Evolutionary conservation across 768 basidiomycete species (phyloP), one percentile per base, ranked within the genome.

Genomic region (Nevesoporus exiguus): DNA sequence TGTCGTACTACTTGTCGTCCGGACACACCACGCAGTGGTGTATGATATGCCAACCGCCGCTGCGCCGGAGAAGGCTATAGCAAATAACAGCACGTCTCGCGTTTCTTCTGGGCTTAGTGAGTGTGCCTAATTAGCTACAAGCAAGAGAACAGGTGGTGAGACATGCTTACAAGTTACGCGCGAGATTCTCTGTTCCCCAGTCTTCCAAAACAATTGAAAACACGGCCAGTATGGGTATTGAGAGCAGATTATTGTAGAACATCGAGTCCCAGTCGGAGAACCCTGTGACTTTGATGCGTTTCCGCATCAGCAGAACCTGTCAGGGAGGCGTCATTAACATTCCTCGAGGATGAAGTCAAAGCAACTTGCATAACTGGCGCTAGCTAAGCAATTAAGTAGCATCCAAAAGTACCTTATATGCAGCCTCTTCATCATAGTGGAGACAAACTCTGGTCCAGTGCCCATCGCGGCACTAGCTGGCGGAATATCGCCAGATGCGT

Each of bases 261-360:
- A 98, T 98, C 13, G 94, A 87, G 66, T 98, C 96, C 95, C 94
- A 97, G 65, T 99, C 96, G 46, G 93, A 86, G 75, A 98, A 98
- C 19, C 92, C 92, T 15, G 93, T 98, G 39, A 78, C 71, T 75
- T 98, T 98, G 77, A 99, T 98, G 52, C 88, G 82, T 70, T 96
- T 98, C 53, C 97, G 84, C 97, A 98, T 98, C 37, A 90, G 79
- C 46, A 99, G 79, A 36, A 97, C 93, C 93, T 96, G 62, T 46
- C 33, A 27, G 17, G 25, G 33, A 25, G 11, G 25, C 17, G n/a
- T 43, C 47, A 45, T 52, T 17, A 56, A 48, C 24, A 37, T 40
- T 30, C 56, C 41, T 53, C 40, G 14, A 46, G 34, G 51, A n/a
- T 9, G 33, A 53, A 34, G 24, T 8, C 19, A 29, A 22, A 29